Base-by-base conservation (phyloP, 2,329 filamentous ascomycete genomes). In the Calonectria leucothoes region DNA sequence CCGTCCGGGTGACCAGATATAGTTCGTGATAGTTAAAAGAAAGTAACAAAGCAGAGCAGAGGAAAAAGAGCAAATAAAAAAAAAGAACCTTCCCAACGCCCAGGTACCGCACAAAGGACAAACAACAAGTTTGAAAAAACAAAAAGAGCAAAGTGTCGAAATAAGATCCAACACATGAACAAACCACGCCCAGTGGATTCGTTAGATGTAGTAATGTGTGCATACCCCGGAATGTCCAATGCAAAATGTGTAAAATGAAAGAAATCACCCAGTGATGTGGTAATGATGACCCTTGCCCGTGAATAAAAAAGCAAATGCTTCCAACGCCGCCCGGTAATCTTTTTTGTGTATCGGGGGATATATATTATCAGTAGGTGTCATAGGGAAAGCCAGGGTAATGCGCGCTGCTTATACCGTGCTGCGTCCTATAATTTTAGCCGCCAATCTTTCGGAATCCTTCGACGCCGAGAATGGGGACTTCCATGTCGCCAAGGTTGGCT, bases 401-500 rank as follows among this genome's bases (percentile, higher is more conserved):
- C 23, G n/a, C 20, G 31, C n/a, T 27, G 55, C 55, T 27, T 11
- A 27, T 25, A 23, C 45, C 14, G 23, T 35, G 39, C 51, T 29
- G 33, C 27, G 33, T 74, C 70, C 33, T 57, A 39, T 65, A 45
- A 48, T 49, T 66, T 70, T 83, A 85, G 27, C 78, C 82, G 52
- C 79, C 81, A 27, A 80, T 74, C 72, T 82, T 85, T 67, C 86
- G 84, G 74, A 87, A 86, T 15, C 85, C 85, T 67, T 87, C 86
- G 2, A 87, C 82, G 17, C 82, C 82, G 4, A 88, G 82, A 23
- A 82, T 78, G 1, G 85, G 86, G 4, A 88, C 85, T 83, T 96
- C 94, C 51, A 96, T 91, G 52, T 93, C 91, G 76, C 86, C 88
- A 73, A 95, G 89, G 0, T 87, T 86, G 2, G 90, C 88, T 12